These are phyloP conservation scores for Aspergillus affinis DNA, from an alignment of 495 filamentous ascomycete genomes.

Conservation along the genomic window DNA sequence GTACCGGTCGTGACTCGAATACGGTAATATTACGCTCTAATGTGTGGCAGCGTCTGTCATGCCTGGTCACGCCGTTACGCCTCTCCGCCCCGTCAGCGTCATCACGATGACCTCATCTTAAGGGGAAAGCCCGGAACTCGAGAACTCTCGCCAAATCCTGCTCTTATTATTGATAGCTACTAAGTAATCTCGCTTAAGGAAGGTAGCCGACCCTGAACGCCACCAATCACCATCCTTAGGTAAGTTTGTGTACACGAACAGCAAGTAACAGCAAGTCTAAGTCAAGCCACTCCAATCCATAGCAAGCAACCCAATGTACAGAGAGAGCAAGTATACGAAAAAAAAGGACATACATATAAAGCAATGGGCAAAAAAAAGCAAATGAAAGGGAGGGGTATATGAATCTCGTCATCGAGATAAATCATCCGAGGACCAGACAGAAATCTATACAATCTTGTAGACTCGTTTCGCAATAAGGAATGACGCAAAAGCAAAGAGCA, in stretches of 20 bases:
- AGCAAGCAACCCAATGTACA: background rate
- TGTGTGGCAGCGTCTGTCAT: background rate
- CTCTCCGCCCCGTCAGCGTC: background rate
- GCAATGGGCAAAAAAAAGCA: background rate
- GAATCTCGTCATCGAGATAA: background rate
- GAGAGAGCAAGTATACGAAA: too few species aligned
- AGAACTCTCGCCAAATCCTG: background rate
- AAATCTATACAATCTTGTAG: slow-evolving; percentile 60
- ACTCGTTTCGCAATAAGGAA: slow-evolving; percentile 81
- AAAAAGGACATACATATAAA: too few species aligned
- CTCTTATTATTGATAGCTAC: too few species aligned
- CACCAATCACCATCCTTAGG: too few species aligned
- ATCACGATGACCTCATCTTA: slow-evolving; percentile 2
- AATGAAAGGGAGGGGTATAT: too few species aligned
- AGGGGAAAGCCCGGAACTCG: too few species aligned
- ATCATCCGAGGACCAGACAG: background rate
- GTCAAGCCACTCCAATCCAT: background rate
- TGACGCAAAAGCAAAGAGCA: slow-evolving; percentile 75
- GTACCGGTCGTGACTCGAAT: background rate
- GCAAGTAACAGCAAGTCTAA: too few species aligned
- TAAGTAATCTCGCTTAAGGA: too few species aligned
- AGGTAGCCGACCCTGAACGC: too few species aligned
- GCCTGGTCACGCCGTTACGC: background rate
- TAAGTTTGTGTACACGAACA: too few species aligned
- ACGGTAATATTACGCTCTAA: background rate